Evolutionary conservation across 257 asterid genomes (phyloP), one percentile per base, ranked within the genome.

Genomic region (Vinca minor): DNA sequence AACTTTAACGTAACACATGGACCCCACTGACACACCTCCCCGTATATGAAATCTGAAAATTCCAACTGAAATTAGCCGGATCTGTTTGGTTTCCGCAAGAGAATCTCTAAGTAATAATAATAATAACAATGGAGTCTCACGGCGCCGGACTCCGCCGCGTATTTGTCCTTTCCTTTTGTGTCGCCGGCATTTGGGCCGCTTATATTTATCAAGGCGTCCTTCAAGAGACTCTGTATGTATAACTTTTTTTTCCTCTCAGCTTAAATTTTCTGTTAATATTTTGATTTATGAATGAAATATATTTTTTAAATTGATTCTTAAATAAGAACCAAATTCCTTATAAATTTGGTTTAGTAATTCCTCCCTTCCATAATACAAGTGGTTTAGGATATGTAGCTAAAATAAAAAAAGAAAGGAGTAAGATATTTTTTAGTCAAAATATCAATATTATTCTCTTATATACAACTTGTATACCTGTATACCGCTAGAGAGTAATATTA

Each of bases 171-270:
- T 75, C 88, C 12, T 82, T 87, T 35, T 93, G 97, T 64, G 96
- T 93, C 61, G 84, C 87, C 65, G 97, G 99, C 49, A 93, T 93
- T 78, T 89, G 99, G 99, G 66, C 96, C 42, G 99, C 97, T 32
- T 92, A 89, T 70, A 93, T 93, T 38, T 93, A 85, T 59, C 99
- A 93, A 76, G 99, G 97, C 75, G 80, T 89, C 69, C 96, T 93
- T 28, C 97, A 94, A 64, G 99, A 94, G 87, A 81, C 95, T 8
- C 74, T 88, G 98, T 91, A 76, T 65, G 75, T 64, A 44, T 34
- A 7, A 34, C 7, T 78, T 18, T 57, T 25, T 59, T 20, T 6
- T 12, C 35, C 9, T 9, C 35, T 35, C 20, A 67, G 17, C 53
- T 53, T 59, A 47, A 8, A 36, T 21, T 46, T 68, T 68, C 0